Evolutionary conservation across 2,329 filamentous ascomycete genomes (phyloP), one percentile per base, ranked within the genome.

Genomic region (Fusarium mangiferae): DNA sequence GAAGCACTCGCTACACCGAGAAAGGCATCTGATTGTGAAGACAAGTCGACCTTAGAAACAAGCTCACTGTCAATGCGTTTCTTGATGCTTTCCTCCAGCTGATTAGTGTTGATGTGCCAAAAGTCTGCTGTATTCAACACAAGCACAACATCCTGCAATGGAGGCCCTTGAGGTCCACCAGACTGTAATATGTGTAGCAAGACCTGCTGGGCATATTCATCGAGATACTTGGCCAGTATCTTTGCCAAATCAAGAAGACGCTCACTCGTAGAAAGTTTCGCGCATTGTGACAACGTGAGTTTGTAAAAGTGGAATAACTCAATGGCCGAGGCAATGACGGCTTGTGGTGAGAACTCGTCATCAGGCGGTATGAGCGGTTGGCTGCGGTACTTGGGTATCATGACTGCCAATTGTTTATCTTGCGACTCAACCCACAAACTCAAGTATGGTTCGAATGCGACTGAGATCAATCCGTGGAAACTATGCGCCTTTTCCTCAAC

Each of bases 241-340:
- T 89, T 93, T 0, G 95, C 93, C 14, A 99, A 85, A 74, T 99
- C 96, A 17, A 97, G 87, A 46, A 99, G 85, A 45, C 94, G 91
- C 62, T 93, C 91, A n/a, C 95, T 93, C 0, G 96, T 98, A 1
- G 96, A 98, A 2, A 99, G 87, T 82, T 98, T 98, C 8, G 96
- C 95, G 82, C 96, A 99, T 83, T 99, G 96, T 7, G 95, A 94
- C 41, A 99, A 85, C 0, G 94, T 96, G 67, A 96, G 89, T 70
- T 97, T 94, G 84, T 99, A 99, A 80, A 98, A 98, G 78, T 98
- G 94, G 83, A 99, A 99, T 1, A 99, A 89, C 80, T 99, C 96
- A 51, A 97, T 98, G 7, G 96, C 97, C 0, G 96, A 98, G 4
- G 93, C 88, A 66, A 98, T 96, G 64, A 99, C 96, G 49, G 94